phyloP scores from a whole-genome alignment of 805 yeast genomes.

The Pichia exigua region DNA sequence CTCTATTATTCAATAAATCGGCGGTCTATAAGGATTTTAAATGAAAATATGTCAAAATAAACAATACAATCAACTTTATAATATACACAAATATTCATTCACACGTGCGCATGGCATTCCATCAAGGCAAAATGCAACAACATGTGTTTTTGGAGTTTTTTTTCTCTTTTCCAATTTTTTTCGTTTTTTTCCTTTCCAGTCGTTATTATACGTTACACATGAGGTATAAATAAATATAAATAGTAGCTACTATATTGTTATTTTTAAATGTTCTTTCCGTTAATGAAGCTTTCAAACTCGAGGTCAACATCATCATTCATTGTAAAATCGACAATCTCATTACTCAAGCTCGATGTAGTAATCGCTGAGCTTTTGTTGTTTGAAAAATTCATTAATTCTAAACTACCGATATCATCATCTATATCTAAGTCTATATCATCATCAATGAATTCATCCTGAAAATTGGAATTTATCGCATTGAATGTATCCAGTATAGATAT shows the following conservation, averaged over 20 bases:
- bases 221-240: neutral
- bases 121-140: neutral
- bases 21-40: neutral
- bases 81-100: too few species aligned
- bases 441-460: neutral
- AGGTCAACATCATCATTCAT: slow-evolving; percentile 17
- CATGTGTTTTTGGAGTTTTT: neutral
- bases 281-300: slow-evolving; percentile 26
- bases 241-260: neutral
- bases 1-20: neutral
- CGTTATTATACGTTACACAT: neutral
- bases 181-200: neutral
- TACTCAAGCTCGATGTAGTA: neutral
- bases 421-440: neutral
- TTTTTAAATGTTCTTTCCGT: slow-evolving; percentile 12
- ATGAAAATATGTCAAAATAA: too few species aligned
- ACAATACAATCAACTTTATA: too few species aligned
- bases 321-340: slow-evolving; percentile 4
- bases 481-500: neutral
- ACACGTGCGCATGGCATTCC: slow-evolving; percentile 2
- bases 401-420: neutral
- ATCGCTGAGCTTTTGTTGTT: neutral
- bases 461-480: neutral
- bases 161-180: too few species aligned
- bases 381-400: slow-evolving; percentile 1